phyloP scores from a whole-genome alignment of 2,329 filamentous ascomycete species.

The Pyrenophora seminiperda region DNA sequence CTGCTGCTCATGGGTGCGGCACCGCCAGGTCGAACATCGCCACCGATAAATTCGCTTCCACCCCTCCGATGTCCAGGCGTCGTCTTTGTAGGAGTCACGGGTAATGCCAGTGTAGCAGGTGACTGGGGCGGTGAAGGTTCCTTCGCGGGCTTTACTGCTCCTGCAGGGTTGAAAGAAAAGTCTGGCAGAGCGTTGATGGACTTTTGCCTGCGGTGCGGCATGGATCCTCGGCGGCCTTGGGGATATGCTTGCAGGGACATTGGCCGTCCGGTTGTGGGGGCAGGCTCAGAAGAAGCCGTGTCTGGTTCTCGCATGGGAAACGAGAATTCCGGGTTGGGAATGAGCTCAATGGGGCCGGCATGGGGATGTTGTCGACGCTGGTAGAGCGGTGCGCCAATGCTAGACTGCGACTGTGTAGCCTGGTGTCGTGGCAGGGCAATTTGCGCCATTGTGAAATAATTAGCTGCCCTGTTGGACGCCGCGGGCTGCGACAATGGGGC shows the following conservation, averaged over 20 bases:
- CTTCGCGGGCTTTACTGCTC: conserved; percentile 38
- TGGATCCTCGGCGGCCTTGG: conserved; percentile 40
- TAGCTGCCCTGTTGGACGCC: conserved; percentile 31
- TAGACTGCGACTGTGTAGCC: conserved; percentile 47
- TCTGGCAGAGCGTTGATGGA: conserved; percentile 53
- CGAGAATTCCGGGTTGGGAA: conserved; percentile 56
- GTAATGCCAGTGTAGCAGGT: conserved; percentile 44
- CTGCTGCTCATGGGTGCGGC: conserved; percentile 69
- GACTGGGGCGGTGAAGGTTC: conserved; percentile 47
- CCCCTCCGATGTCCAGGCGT: conserved; percentile 71
- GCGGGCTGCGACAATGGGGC: conserved; percentile 27
- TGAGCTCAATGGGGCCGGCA: conserved; percentile 49
- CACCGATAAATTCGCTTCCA: conserved; percentile 85
- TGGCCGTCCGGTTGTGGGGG: conserved; percentile 43
- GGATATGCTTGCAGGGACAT: conserved; percentile 47
- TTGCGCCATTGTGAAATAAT: conserved; percentile 43
- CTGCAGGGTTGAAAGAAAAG: conserved; percentile 57
- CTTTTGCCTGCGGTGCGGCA: conserved; percentile 46
- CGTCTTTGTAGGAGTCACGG: conserved; percentile 58
- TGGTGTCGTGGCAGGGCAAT: conserved; percentile 49
- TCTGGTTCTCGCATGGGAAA: conserved; percentile 52
- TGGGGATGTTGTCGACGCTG: conserved; percentile 42
- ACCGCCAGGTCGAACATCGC: conserved; percentile 60
- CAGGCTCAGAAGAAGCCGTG: conserved; percentile 33
- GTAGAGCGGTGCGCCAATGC: conserved; percentile 46